Evolutionary conservation across 2,329 filamentous ascomycete genomes (phyloP).

Genomic region (Knoxdaviesia capensis): DNA sequence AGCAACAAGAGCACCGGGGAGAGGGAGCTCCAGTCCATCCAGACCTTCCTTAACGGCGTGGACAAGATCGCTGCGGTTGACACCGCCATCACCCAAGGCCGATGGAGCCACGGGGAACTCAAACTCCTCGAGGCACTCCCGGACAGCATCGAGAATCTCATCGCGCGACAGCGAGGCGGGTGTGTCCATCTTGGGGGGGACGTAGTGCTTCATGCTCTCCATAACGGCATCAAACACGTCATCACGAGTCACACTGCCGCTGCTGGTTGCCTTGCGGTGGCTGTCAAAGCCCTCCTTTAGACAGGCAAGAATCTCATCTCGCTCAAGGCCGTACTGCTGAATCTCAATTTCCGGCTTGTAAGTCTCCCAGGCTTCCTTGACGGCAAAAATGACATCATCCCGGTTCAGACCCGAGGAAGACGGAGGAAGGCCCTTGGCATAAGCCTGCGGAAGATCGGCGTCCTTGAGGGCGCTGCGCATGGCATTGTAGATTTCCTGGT

Average conservation of each 20-base stretch:
- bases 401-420: conserved; percentile 28
- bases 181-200: conserved; percentile 50
- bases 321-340: conserved; percentile 74
- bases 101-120: conserved; percentile 48
- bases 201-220: conserved; percentile 68
- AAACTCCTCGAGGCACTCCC: conserved; percentile 71
- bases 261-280: conserved; percentile 35
- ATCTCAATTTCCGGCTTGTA: conserved; percentile 89
- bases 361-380: conserved; percentile 79
- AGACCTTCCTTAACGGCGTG: conserved; percentile 43
- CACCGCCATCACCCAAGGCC: conserved; percentile 23
- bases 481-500: conserved; percentile 69
- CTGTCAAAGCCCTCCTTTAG: conserved; percentile 70
- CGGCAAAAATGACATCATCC: conserved; percentile 70
- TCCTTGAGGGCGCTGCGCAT: conserved; percentile 57
- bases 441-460: conserved; percentile 13
- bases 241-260: conserved; percentile 50
- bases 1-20: conserved; percentile 15
- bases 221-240: conserved; percentile 73
- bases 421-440: conserved; percentile 17
- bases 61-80: conserved; percentile 41
- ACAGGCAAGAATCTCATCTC: conserved; percentile 75
- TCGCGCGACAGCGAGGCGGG: conserved; percentile 54
- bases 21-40: conserved; percentile 24
- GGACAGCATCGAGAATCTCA: conserved; percentile 65